Base-by-base conservation (phyloP, 352 stramenopile genomes). In the Phytopythium ostracodes region DNA sequence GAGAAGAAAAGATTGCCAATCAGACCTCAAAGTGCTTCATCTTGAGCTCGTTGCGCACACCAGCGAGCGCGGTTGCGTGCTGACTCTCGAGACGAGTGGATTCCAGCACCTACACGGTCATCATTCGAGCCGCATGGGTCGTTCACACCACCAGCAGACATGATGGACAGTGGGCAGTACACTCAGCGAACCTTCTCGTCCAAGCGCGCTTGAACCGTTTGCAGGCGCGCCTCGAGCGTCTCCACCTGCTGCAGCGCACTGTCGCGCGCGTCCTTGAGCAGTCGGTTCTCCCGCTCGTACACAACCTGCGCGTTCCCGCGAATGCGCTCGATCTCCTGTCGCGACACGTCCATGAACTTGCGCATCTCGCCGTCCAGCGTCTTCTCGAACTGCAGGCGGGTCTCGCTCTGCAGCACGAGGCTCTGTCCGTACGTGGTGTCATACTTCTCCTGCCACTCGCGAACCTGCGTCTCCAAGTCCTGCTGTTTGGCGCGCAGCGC, bases 1-100 rank as follows among this genome's bases (percentile, higher is more conserved):
- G 20, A 46, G 35, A 43, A 18, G n/a, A 43, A 66, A 35, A 27
- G 8, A 53, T 38, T 10, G 12, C 20, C 11, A 12, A 11, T 11
- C 10, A n/a, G 42, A 82, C 79, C 75, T 93, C 84, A 62, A 91
- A 93, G 57, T 89, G 79, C 60, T 78, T 82, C 76, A 93, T 91
- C 62, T 91, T 93, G 33, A 93, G 61, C 29, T 93, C 79, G 51
- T 81, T 89, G 31, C 79, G 78, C 0, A 75, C 42, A 7, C 67
- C 63, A 40, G 84, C 73, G 12, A 90, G 56, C 18, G 73, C 58
- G 5, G 76, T 85, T 17, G 73, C 73, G 59, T 89, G 79, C 12
- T 63, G 56, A 56, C 75, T 85, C 29, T 91, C 84, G 61, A 73
- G 62, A 6, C 79, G 71, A 22, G 76, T 88, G 18, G 67, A 53